Base-by-base conservation (phyloP, 1,139 yeast species). In the Kodamaea sp. region DNA sequence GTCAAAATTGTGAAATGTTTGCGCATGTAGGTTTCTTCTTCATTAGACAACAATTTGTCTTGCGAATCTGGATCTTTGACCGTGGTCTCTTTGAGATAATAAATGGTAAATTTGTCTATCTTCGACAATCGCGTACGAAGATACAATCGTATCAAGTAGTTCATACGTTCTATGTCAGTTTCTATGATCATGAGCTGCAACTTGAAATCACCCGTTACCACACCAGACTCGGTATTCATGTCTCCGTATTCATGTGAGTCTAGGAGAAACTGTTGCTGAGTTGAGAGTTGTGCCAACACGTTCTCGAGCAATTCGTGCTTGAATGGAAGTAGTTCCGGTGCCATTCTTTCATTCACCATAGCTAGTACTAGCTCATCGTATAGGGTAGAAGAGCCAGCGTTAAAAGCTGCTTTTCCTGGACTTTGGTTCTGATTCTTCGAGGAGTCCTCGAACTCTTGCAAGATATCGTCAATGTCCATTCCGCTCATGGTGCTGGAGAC, bases 101-200 rank as follows among this genome's bases (percentile, higher is more conserved):
- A 78, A 4, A 85, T 64, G 14, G 88, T 70, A 57, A 67, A 81
- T 43, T 70, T 71, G 61, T 89, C 96, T 28, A 90, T 73, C 53
- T 85, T 87, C 29, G 73, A 59, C 30, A 94, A 62, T 38, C 99
- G 68, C 3, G 92, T 75, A 39, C 98, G 72, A 23, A 90, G 67
- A 55, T 88, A 90, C 16, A 89, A 75, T 36, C 97, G 67, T 13
- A 90, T 69, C 27, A 92, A 62, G 54, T 83, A 92, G 50, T 84
- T 88, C 31, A 88, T 76, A 38, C 98, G 66, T 51, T 92, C 98
- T 18, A 92, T 72, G 50, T 92, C 98, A 4, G 95, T 84, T 55
- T 92, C 98, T 43, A 90, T 81, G 13, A 94, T 76, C 69, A 92
- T 78, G 27, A 90, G 66, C 41, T 84, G 83, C 37, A 92, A 63